phyloP scores from a whole-genome alignment of 192 early-diverging fungal species.

The Backusella liffmaniae region DNA sequence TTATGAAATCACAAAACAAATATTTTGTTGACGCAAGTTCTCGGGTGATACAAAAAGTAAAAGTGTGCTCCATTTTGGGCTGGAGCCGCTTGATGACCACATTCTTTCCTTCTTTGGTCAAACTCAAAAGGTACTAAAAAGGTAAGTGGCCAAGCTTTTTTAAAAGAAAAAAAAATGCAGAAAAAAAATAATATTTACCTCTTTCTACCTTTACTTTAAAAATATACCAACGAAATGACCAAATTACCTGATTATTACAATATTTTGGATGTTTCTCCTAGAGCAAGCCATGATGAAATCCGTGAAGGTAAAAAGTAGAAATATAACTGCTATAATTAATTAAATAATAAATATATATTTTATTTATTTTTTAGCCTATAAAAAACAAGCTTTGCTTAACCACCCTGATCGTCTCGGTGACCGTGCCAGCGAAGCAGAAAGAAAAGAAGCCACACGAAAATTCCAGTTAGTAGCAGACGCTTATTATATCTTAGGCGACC shows the following conservation, averaged over 20 bases:
- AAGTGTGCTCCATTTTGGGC: not conserved
- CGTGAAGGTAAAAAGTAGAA: conserved; percentile 18
- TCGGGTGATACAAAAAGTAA: not conserved
- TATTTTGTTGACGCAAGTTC: not conserved
- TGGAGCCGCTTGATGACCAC: not conserved
- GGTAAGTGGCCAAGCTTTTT: conserved; percentile 2
- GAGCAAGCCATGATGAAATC: conserved; percentile 19
- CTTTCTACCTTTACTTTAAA: not conserved
- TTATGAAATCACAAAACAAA: not conserved
- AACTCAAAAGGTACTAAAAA: not conserved
- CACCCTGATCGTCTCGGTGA: conserved; percentile 32
- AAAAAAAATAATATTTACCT: not conserved
- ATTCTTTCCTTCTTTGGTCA: not conserved
- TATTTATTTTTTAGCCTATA: conserved; percentile 24
- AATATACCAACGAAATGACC: conserved; percentile 8
- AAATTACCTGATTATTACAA: conserved; percentile 20
- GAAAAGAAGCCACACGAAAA: conserved; percentile 20
- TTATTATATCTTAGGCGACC: conserved; percentile 30
- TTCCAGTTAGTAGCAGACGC: conserved; percentile 35
- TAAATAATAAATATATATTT: not conserved
- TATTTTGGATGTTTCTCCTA: not conserved
- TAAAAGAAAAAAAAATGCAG: not conserved
- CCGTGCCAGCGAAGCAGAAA: conserved; percentile 6
- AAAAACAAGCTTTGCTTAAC: conserved; percentile 30
- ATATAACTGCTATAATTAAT: not conserved